These are phyloP conservation scores for Plantago elongata DNA, from an alignment of 257 asterid species.

Conservation along the genomic window DNA sequence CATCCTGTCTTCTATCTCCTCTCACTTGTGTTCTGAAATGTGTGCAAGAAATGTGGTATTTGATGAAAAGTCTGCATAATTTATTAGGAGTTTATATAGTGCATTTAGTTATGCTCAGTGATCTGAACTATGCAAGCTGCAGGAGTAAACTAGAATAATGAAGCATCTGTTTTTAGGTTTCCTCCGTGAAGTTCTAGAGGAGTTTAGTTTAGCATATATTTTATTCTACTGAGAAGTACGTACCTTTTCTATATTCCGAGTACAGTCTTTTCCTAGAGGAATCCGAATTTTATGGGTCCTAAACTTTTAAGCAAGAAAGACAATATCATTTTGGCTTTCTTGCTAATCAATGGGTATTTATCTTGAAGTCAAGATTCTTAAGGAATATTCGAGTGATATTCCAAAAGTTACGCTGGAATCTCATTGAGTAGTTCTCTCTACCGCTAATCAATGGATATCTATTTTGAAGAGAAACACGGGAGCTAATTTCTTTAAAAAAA, in stretches of 20 bases:
- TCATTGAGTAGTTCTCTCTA: too few species aligned
- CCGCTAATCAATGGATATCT: too few species aligned
- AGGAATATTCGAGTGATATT: too few species aligned
- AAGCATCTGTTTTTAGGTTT: slow-evolving; percentile 1
- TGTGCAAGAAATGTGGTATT: background rate
- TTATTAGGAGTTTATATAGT: slow-evolving; percentile 15
- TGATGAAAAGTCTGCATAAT: background rate
- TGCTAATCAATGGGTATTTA: too few species aligned
- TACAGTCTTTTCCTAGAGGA: slow-evolving; percentile 2
- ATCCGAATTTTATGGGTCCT: slow-evolving; percentile 6
- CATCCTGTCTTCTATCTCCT: slow-evolving; percentile 22
- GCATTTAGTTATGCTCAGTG: background rate
- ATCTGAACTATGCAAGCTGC: slow-evolving; percentile 5
- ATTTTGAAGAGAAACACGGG: too few species aligned
- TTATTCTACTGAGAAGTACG: background rate
- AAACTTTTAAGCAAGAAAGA: slow-evolving; percentile 21
- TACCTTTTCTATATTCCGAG: background rate
- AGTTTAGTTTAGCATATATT: background rate
- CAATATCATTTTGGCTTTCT: too few species aligned
- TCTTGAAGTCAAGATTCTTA: too few species aligned
- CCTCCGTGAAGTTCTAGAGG: background rate
- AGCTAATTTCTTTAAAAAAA: too few species aligned
- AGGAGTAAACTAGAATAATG: slow-evolving; percentile 5
- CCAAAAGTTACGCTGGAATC: too few species aligned
- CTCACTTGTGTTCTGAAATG: slow-evolving; percentile 1